These are phyloP conservation scores for Candida frijolesensis DNA, from an alignment of 1,139 yeast genomes.

Conservation along the genomic window DNA sequence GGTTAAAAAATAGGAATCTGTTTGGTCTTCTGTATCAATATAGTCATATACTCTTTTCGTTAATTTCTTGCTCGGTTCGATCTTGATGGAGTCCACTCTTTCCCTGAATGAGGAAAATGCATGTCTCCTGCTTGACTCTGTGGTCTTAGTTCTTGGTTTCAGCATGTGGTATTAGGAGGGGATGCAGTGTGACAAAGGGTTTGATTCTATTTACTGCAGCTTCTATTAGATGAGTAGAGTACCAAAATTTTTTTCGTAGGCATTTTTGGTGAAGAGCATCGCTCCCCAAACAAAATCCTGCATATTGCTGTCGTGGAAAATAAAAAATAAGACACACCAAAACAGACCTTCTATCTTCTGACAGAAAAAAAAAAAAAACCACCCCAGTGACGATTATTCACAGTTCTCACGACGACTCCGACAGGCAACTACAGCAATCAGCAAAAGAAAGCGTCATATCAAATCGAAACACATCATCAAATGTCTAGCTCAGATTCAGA, in stretches of 20 bases:
- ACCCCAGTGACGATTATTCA: neutral
- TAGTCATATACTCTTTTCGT: slow-evolving; percentile 67
- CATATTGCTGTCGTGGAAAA: neutral
- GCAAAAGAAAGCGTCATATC: neutral
- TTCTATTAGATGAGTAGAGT: neutral
- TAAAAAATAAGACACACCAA: neutral
- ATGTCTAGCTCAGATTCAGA: slow-evolving; percentile 10
- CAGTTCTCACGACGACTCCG: neutral
- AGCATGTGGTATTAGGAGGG: slow-evolving; percentile 4
- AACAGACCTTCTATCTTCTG: neutral
- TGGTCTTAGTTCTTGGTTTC: slow-evolving; percentile 36
- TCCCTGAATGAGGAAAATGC: slow-evolving; percentile 79
- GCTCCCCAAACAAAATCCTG: slow-evolving; percentile 1
- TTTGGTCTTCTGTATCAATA: slow-evolving; percentile 36
- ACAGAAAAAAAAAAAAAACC: neutral
- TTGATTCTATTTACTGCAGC: neutral
- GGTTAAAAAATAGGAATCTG: slow-evolving; percentile 75
- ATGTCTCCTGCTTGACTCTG: slow-evolving; percentile 60
- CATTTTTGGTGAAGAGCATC: slow-evolving; percentile 5
- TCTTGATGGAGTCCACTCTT: slow-evolving; percentile 78
- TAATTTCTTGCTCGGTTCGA: slow-evolving; percentile 76
- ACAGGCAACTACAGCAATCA: neutral
- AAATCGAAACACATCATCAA: neutral
- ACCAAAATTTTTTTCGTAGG: neutral
- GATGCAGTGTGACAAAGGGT: neutral